These are phyloP conservation scores for Mycena albidolilacea DNA, from an alignment of 768 basidiomycete genomes.

Conservation along the genomic window DNA sequence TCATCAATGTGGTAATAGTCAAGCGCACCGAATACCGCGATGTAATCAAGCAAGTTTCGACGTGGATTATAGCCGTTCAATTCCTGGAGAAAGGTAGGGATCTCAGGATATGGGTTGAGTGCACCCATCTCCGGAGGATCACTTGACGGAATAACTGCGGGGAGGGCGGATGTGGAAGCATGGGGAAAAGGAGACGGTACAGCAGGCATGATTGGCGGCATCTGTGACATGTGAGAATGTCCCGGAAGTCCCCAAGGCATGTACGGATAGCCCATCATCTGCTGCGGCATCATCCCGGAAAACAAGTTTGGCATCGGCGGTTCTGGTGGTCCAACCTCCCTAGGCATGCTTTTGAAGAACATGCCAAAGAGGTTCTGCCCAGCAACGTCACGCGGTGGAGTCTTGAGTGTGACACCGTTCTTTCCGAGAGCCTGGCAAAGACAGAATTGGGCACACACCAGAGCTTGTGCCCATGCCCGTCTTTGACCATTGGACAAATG, in stretches of 20 bases:
- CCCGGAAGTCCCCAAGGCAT: not conserved
- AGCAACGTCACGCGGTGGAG: conserved; percentile 15
- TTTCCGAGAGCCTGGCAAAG: conserved; percentile 10
- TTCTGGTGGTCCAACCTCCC: no score
- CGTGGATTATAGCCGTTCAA: not conserved
- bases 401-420: conserved; percentile 19
- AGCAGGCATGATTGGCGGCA: not conserved
- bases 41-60: not conserved
- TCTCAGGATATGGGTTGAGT: conserved; percentile 7
- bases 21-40: not conserved
- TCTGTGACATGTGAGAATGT: not conserved
- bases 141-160: conserved; percentile 8
- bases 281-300: no score
- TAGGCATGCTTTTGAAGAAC: conserved; percentile 14
- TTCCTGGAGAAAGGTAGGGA: not conserved
- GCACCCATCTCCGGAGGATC: conserved; percentile 12
- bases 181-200: not conserved
- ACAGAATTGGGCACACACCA: not conserved
- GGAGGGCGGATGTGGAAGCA: no score
- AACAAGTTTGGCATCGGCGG: no score
- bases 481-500: not conserved
- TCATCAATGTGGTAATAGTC: conserved; percentile 30
- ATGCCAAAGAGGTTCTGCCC: conserved; percentile 12
- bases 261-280: not conserved
- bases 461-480: conserved; percentile 9